A percentile compares a stretch with the other conserved stretches of the same genome.
phyloP scores from a whole-genome alignment of 805 yeast genomes.

The Sporopachydermia lactativora region DNA sequence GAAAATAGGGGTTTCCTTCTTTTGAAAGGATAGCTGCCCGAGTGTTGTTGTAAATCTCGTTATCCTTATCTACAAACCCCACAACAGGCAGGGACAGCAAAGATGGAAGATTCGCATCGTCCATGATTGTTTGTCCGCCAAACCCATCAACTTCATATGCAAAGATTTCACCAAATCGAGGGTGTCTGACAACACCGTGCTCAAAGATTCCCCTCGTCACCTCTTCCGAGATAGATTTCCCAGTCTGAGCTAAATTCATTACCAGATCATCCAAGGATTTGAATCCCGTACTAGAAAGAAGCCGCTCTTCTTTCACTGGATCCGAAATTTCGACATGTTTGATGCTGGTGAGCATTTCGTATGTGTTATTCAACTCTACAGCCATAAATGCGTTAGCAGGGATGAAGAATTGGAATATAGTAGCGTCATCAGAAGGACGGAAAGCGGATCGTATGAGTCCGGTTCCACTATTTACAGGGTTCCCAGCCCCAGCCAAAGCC shows the following conservation, averaged over 20 bases:
- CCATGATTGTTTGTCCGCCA: constrained; percentile 64
- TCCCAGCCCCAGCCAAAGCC: constrained; percentile 66
- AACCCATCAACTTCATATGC: constrained; percentile 88
- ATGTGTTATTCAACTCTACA: constrained; percentile 38
- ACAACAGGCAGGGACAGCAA: constrained; percentile 66
- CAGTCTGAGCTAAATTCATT: constrained; percentile 14
- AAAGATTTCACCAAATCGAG: constrained; percentile 57
- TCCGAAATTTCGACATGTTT: constrained; percentile 1
- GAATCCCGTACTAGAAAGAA: not conserved
- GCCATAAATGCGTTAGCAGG: constrained; percentile 76
- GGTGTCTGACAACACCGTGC: constrained; percentile 55
- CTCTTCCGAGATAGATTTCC: constrained; percentile 24
- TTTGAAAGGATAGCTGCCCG: constrained; percentile 58
- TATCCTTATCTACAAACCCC: constrained; percentile 40
- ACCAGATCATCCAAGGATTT: constrained; percentile 7
- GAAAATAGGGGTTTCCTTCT: constrained; percentile 65
- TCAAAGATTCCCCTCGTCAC: constrained; percentile 44
- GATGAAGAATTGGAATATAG: constrained; percentile 63
- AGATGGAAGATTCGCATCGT: constrained; percentile 86
- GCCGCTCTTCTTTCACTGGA: constrained; percentile 5
- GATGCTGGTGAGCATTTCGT: constrained; percentile 15
- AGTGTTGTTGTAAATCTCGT: constrained; percentile 61
- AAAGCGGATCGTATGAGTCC: constrained; percentile 74
- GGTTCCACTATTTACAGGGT: constrained; percentile 60
- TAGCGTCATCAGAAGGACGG: constrained; percentile 82